Base-by-base conservation (phyloP, 768 basidiomycete species). In the Brasilioporus rufonigricans region DNA sequence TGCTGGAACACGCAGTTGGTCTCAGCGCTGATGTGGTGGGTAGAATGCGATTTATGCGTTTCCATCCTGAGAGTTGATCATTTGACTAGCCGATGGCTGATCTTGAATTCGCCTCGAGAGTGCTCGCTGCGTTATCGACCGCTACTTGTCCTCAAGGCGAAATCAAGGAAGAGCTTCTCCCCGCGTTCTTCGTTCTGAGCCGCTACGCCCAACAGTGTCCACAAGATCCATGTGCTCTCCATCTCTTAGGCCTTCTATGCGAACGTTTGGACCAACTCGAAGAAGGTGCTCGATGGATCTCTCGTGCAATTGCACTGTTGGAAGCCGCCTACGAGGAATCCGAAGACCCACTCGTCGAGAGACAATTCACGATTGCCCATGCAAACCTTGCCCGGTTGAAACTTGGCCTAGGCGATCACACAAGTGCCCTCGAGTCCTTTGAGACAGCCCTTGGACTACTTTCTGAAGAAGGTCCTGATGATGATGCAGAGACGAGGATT, bases 241-340 rank as follows among this genome's bases (percentile, higher is more conserved):
- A 98, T 65, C 82, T 98, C 18, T 83, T 89, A 52, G 89, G 85
- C 0, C 81, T 98, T 6, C 74, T 98, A 21, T 92, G 88, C 66
- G 97, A 99, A 66, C 80, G 85, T 49, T 73, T 98, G 5, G 89
- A 86, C 13, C 87, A 91, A 36, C 63, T 79, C 27, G 81, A 84
- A 16, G 76, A 84, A 27, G 90, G 85, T 7, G 72, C 78, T 16
- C 71, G 75, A 24, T 73, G 84, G 32, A 76, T 94, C 38, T 69
- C 76, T 32, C 78, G 77, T 27, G 85, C 89, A 1, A 90, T 92
- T 14, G 55, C 70, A 4, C 76, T 93, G 11, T 74, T 98, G n/a
- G 96, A 98, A 69, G 79, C 83, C 2, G 79, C 81, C 26, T 99
- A 97, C 72, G 97, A 99, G 68, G 84, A 88, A 50, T 82, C 81